Conservation (phyloP, 2,329 filamentous ascomycete genomes). For the Coniochaeta hoffmannii region DNA sequence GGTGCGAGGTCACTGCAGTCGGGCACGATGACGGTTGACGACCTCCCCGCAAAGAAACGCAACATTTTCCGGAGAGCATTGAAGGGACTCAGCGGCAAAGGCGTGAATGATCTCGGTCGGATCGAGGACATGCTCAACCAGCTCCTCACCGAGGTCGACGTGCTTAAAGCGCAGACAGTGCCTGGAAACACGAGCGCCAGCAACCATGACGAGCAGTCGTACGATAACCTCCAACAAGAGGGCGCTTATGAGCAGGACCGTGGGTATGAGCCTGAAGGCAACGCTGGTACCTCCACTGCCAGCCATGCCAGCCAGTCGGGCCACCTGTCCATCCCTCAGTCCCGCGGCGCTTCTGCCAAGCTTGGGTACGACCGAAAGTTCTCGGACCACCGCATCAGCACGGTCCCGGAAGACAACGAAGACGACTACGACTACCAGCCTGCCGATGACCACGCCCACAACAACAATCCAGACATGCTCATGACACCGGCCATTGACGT, state of each 20-base stretch:
- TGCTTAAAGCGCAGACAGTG: slow-evolving; percentile 57
- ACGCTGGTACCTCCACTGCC: slow-evolving; percentile 67
- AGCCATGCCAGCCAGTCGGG: slow-evolving; percentile 69
- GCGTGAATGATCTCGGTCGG: slow-evolving; percentile 76
- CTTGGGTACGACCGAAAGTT: slow-evolving; percentile 46
- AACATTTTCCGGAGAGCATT: slow-evolving; percentile 94
- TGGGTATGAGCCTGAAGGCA: slow-evolving; percentile 79
- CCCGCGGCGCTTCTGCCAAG: slow-evolving; percentile 35
- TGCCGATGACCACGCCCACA: slow-evolving; percentile 38
- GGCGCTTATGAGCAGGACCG: slow-evolving; percentile 59
- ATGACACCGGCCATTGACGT: slow-evolving; percentile 53
- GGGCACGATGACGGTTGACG: slow-evolving; percentile 39
- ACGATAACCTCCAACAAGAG: slow-evolving; percentile 58
- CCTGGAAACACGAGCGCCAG: slow-evolving; percentile 26
- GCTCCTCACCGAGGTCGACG: slow-evolving; percentile 85
- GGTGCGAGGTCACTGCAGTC: slow-evolving; percentile 52
- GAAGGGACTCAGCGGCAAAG: slow-evolving; percentile 82
- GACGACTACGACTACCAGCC: slow-evolving; percentile 51
- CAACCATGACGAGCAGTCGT: slow-evolving; percentile 54
- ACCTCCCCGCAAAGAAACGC: slow-evolving; percentile 68
- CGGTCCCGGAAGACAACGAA: slow-evolving; percentile 77
- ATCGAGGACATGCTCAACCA: slow-evolving; percentile 92
- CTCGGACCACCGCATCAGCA: slow-evolving; percentile 80
- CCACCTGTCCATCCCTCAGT: slow-evolving; percentile 57
- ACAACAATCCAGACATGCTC: slow-evolving; percentile 51